Conservation (phyloP, 1,284 basidiomycete species). For the Irpex sp. region DNA sequence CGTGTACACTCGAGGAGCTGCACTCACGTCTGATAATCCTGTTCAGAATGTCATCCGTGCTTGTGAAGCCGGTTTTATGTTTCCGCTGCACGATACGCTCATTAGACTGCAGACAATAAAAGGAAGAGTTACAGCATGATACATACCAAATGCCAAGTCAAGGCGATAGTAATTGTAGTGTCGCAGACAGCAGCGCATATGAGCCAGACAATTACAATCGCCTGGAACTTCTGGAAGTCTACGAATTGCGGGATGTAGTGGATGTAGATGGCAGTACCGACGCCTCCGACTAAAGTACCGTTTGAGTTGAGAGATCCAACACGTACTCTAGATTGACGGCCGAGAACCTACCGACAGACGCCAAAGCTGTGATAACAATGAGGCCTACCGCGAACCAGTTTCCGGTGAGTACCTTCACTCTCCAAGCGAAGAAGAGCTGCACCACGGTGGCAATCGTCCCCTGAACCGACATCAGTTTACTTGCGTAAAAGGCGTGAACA, state of each 20-base stretch:
- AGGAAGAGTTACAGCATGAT: neutral
- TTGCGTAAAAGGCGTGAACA: neutral
- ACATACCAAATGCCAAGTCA: slow-evolving; percentile 30
- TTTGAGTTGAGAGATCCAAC: neutral
- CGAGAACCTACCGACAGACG: slow-evolving; percentile 26
- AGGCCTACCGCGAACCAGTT: slow-evolving; percentile 24
- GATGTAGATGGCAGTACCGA: slow-evolving; percentile 32
- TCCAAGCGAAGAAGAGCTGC: slow-evolving; percentile 42
- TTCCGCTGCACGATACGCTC: slow-evolving; percentile 25
- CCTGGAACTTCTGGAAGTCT: slow-evolving; percentile 32
- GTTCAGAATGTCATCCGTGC: slow-evolving; percentile 33
- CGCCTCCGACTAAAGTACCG: slow-evolving; percentile 24
- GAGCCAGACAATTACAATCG: slow-evolving; percentile 34
- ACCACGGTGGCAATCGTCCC: slow-evolving; percentile 36
- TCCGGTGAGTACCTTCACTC: slow-evolving; percentile 34
- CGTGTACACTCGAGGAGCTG: neutral
- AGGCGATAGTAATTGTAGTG: slow-evolving; percentile 25
- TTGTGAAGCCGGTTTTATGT: slow-evolving; percentile 35
- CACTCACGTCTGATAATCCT: slow-evolving; percentile 40
- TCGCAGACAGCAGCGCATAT: slow-evolving; percentile 30
- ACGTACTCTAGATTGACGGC: neutral
- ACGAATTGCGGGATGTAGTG: slow-evolving; percentile 27
- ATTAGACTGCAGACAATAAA: neutral
- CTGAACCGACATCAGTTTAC: slow-evolving; percentile 14
- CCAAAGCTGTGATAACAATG: slow-evolving; percentile 25